phyloP scores from a whole-genome alignment of 768 basidiomycete species.

The Tricholoma flavovirens region DNA sequence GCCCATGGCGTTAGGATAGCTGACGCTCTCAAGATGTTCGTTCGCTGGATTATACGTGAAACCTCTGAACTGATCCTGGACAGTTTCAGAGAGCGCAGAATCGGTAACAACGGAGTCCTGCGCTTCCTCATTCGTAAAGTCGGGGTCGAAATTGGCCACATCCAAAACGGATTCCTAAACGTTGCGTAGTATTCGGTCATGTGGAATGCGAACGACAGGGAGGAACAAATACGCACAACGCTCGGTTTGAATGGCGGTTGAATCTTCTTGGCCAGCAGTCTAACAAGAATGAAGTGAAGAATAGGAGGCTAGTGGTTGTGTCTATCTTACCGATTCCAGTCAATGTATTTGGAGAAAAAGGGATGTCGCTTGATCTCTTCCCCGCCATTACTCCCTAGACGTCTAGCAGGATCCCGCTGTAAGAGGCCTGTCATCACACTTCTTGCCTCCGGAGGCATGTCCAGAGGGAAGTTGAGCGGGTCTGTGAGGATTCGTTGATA shows the following conservation, averaged over 20 bases:
- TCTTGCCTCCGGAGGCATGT: constrained; percentile 83
- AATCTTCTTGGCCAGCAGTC: constrained; percentile 88
- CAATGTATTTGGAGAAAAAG: constrained; percentile 91
- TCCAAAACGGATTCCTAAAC: constrained; percentile 86
- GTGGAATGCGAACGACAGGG: background rate
- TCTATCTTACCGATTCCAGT: constrained; percentile 69
- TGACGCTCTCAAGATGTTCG: constrained; percentile 81
- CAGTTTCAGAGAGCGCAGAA: constrained; percentile 87
- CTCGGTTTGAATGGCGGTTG: constrained; percentile 97
- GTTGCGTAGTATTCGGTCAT: constrained; percentile 3
- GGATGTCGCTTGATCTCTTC: constrained; percentile 95
- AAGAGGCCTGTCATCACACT: constrained; percentile 86
- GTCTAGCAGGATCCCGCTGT: constrained; percentile 79
- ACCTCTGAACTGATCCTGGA: constrained; percentile 92
- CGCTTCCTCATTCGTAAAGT: constrained; percentile 94
- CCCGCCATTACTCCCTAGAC: constrained; percentile 89
- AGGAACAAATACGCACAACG: constrained; percentile 55
- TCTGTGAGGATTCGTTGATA: constrained; percentile 93
- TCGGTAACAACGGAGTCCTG: constrained; percentile 96
- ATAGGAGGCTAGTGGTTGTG: background rate
- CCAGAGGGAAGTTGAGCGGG: constrained; percentile 86
- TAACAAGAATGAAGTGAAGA: constrained; percentile 17
- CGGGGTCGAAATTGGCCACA: constrained; percentile 95
- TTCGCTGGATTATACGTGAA: constrained; percentile 87
- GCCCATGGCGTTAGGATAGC: constrained; percentile 44